Base-by-base conservation (phyloP, 1,139 yeast genomes). In the Hyphopichia burtonii region DNA sequence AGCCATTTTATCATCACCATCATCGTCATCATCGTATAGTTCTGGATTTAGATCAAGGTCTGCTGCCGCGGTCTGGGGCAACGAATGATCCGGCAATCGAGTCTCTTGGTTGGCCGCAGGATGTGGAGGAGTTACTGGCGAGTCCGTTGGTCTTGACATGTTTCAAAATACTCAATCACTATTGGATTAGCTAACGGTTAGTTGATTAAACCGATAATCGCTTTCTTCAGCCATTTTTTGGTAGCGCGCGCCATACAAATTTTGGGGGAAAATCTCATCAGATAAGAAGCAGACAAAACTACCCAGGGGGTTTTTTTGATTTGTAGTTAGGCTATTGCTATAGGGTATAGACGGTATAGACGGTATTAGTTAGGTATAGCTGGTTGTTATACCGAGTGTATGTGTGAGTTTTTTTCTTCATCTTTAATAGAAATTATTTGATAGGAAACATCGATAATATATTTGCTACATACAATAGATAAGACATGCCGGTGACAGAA, bases 111-210 rank as follows among this genome's bases (percentile, higher is more conserved):
- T 63, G 3, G 80, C 67, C n/a, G 56, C 66, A 3, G 78, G 77
- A 47, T 74, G 81, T 30, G 55, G 46, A 5, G 82, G 82, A 2
- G 82, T 76, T 2, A 61, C 61, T 4, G 82, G 81, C 18, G 55
- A 18, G 23, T 20, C 23, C 5, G 28, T 25, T 25, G 28, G 28
- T 11, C 11, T 11, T 25, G 28, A 8, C n/a, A 7, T 25, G 28
- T 25, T 9, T 25, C 11, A 25, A 25, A 25, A 25, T 30, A 16
- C 32, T 30, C 18, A 7, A 30, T 7, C n/a, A 16, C 32, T 12
- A 30, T 30, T 30, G 32, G 32, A 30, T 30, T 30, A 30, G 12
- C 14, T 14, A 4, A 11, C 4, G 7, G 28, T 3, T 7, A 25
- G 28, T 25, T 25, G 28, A 25, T 25, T 25, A 25, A 30, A 30